Evolutionary conservation across 768 basidiomycete species (phyloP), one percentile per base, ranked within the genome.

Genomic region (Leccinum obscurum): DNA sequence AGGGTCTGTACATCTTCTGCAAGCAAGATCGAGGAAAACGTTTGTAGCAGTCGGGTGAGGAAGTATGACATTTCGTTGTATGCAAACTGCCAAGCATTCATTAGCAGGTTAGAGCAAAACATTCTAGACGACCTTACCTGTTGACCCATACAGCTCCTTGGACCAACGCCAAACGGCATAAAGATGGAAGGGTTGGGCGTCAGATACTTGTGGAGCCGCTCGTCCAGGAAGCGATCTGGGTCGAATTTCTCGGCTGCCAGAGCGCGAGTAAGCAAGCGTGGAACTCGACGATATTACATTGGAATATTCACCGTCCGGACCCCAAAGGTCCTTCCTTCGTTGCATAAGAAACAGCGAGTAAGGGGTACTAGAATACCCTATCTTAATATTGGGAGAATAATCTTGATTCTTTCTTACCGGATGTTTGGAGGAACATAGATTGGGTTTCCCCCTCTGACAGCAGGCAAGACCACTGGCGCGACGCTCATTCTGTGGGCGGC

Each of bases 221-320:
- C 81, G 61, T 89, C 87, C 44, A 89, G 68, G 78, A 87, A 89
- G 1, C 87, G 78, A 60, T 87, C 83, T 0, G 88, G 88, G 66
- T 89, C 87, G 62, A 88, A 90, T 58, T 73, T 63, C 3, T 80
- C 68, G n/a, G 85, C 85, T 86, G 52, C 9, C 20, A 24, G 17
- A 52, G 50, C 20, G n/a, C 15, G 6, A 2, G 22, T 61, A 34
- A 61, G 56, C 30, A 46, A 49, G 41, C 4, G n/a, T 39, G 3
- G 32, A 10, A 17, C 28, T 22, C 7, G 24, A 15, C 15, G 1
- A 17, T 22, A 44, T 13, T 3, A 20, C 2, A 5, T 30, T 28
- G 11, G 6, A 15, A 2, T 24, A 3, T 60, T 59, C 63, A 86
- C 85, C 87, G 65, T 88, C 86, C 1, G 86, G 84, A 0, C 87